phyloP scores from a whole-genome alignment of 805 yeast genomes.

The Saturnispora sekii region DNA sequence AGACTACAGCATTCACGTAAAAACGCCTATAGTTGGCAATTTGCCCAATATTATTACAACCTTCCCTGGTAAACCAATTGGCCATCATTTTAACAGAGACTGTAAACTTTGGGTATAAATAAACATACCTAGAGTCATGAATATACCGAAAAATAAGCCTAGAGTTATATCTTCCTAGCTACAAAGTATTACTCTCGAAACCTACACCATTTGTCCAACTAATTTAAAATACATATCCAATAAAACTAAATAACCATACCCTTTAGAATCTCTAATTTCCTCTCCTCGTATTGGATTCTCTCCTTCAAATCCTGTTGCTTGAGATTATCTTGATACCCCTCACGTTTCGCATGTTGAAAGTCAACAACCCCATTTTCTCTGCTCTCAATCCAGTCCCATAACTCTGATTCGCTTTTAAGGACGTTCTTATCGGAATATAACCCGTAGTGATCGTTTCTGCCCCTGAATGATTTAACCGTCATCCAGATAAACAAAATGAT shows the following conservation, averaged over 20 bases:
- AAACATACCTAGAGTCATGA: no score
- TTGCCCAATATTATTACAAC: no score
- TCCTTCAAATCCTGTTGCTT: conserved; percentile 6
- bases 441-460: conserved; percentile 4
- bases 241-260: not conserved
- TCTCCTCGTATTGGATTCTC: conserved; percentile 6
- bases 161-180: no score
- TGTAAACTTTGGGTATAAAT: no score
- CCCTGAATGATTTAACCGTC: conserved; percentile 13
- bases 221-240: not conserved
- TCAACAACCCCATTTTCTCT: conserved; percentile 4
- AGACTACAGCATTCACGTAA: no score
- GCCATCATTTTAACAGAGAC: no score
- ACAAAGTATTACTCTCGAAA: no score
- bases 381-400: conserved; percentile 67
- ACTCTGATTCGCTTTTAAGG: conserved; percentile 42
- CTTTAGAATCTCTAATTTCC: conserved; percentile 2
- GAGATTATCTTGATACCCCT: not conserved
- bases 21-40: no score
- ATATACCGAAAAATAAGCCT: no score
- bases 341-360: not conserved
- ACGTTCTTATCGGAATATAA: conserved; percentile 21
- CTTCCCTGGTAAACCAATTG: no score
- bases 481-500: conserved; percentile 16
- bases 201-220: not conserved